Evolutionary conservation across 164 flowering plant genomes (phyloP).

Genomic region (Piper longum): DNA sequence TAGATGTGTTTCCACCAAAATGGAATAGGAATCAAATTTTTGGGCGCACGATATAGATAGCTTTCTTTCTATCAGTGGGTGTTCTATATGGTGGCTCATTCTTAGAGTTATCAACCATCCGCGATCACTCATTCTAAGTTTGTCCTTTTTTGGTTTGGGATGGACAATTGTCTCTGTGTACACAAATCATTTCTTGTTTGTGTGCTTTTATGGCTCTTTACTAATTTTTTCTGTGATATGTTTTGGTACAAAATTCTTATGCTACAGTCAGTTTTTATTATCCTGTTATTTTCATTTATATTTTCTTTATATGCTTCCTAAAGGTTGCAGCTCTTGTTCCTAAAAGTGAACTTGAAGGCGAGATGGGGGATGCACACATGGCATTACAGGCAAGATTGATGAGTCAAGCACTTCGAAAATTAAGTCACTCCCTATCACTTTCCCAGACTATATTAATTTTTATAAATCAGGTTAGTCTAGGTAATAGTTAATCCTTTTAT

Average conservation of each 20-base stretch:
- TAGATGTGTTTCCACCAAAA: too few species aligned
- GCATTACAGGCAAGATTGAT: conserved; percentile 97
- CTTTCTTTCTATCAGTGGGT: too few species aligned
- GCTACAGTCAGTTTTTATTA: background rate
- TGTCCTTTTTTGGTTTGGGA: too few species aligned
- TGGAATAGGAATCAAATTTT: too few species aligned
- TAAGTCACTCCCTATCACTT: conserved; percentile 76
- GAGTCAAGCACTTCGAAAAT: conserved; percentile 97
- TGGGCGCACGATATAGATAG: too few species aligned
- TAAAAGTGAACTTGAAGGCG: conserved; percentile 94
- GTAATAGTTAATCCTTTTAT: background rate
- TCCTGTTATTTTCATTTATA: background rate
- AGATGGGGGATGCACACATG: conserved; percentile 99
- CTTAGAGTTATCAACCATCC: too few species aligned
- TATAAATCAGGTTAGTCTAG: conserved; percentile 66
- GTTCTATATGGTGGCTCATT: too few species aligned
- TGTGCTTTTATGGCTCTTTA: background rate
- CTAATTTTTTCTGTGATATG: background rate
- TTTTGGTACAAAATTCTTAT: background rate
- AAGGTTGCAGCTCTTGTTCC: conserved; percentile 99
- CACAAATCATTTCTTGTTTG: too few species aligned
- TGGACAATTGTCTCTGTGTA: too few species aligned
- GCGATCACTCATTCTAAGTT: too few species aligned
- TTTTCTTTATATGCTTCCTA: conserved; percentile 1
- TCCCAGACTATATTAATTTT: conserved; percentile 77